These are phyloP conservation scores for Saccharum hybrid DNA, from an alignment of 202 grass and related monocot genomes.

Conservation along the genomic window DNA sequence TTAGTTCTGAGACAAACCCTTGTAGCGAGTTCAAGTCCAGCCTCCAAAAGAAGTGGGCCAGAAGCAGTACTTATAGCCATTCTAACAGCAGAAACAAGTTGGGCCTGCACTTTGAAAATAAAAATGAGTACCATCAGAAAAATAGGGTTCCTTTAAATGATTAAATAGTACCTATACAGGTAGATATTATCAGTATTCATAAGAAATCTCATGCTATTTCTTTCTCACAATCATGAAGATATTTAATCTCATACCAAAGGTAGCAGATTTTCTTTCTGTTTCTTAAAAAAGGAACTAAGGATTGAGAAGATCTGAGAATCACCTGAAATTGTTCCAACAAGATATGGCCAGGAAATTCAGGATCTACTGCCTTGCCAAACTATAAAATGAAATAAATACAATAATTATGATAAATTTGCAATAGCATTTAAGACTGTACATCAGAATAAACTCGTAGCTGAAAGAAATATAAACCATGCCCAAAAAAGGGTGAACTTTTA, in stretches of 20 bases:
- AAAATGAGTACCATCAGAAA: slow-evolving; percentile 32
- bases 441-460: slow-evolving; percentile 8
- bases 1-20: slow-evolving; percentile 51
- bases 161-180: slow-evolving; percentile 27
- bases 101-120: slow-evolving; percentile 75
- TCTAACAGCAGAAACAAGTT: slow-evolving; percentile 97
- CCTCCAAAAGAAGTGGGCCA: slow-evolving; percentile 88
- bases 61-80: slow-evolving; percentile 76
- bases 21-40: slow-evolving; percentile 91
- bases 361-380: slow-evolving; percentile 83
- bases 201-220: neutral
- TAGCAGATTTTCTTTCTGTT: slow-evolving; percentile 12
- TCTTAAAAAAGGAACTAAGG: slow-evolving; percentile 24
- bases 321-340: slow-evolving; percentile 99
- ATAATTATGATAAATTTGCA: slow-evolving; percentile 21
- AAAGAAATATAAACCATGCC: neutral
- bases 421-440: neutral
- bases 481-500: slow-evolving; percentile 2
- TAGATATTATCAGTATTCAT: neutral
- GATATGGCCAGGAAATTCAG: slow-evolving; percentile 97
- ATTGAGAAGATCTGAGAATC: slow-evolving; percentile 38
- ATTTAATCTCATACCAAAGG: slow-evolving; percentile 12
- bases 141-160: neutral
- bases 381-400: slow-evolving; percentile 49
- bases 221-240: slow-evolving; percentile 9